Conservation (phyloP, 2,329 filamentous ascomycete species). For the Penicillium sp. region DNA sequence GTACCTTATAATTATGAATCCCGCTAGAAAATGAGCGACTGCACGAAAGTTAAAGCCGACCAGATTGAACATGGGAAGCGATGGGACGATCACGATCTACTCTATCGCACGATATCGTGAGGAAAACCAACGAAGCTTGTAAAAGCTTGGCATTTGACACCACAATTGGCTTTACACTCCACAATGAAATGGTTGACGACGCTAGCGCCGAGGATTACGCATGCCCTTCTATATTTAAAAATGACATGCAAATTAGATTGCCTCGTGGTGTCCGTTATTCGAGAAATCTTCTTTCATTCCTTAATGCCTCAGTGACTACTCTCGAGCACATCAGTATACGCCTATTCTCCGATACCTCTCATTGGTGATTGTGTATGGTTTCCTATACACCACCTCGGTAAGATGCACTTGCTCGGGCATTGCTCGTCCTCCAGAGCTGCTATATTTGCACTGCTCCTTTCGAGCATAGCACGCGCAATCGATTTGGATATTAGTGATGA, state of each 20-base stretch:
- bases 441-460: conserved; percentile 3
- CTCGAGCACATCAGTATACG: background rate
- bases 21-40: background rate
- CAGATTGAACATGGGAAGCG: background rate
- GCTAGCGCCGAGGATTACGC: conserved; percentile 21
- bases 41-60: background rate
- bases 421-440: background rate
- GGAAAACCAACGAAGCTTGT: conserved; percentile 13
- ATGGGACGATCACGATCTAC: background rate
- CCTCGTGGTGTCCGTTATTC: background rate
- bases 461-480: conserved; percentile 14
- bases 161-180: conserved; percentile 5
- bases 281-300: background rate
- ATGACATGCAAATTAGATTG: conserved; percentile 1
- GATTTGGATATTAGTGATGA: conserved; percentile 23
- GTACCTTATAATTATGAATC: background rate
- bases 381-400: background rate
- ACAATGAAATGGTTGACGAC: conserved; percentile 17
- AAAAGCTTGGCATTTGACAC: conserved; percentile 11
- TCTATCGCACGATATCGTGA: background rate
- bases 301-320: background rate
- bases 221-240: conserved; percentile 15
- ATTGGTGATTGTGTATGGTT: background rate
- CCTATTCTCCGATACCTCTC: background rate
- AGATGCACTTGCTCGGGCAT: conserved; percentile 7